A percentile compares a stretch with the other conserved stretches of the same genome.
Conservation (phyloP, 2,329 filamentous ascomycete species). For the Elsinoe batatas region DNA sequence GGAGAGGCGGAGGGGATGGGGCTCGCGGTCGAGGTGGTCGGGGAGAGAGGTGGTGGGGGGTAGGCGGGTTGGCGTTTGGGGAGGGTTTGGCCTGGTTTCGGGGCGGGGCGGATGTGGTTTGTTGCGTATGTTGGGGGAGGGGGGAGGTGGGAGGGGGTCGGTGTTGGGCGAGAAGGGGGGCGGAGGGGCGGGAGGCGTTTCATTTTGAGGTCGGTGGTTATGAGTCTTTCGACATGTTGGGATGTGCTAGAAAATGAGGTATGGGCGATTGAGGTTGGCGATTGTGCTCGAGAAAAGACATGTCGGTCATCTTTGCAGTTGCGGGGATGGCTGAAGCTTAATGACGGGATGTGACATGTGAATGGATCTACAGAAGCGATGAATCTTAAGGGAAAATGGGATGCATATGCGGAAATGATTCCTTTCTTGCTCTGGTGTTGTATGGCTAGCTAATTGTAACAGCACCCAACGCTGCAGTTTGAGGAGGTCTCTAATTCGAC, state of each 20-base stretch:
- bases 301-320: neutral
- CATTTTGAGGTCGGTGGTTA: neutral
- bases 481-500: neutral
- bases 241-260: neutral
- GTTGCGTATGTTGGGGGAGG: neutral
- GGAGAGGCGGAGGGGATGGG: conserved; percentile 14
- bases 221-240: neutral
- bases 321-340: no score
- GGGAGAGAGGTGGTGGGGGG: neutral
- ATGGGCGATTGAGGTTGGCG: neutral
- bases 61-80: neutral
- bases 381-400: neutral
- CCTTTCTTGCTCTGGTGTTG: neutral
- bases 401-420: neutral
- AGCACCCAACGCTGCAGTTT: neutral
- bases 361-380: no score
- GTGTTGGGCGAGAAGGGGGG: neutral
- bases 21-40: conserved; percentile 15
- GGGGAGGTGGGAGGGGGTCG: neutral
- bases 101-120: neutral
- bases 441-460: neutral
- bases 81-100: neutral
- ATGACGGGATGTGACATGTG: no score
- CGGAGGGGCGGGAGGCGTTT: neutral
- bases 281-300: neutral